Evolutionary conservation across 2,329 filamentous ascomycete species (phyloP).

Genomic region (Cladosporium halotolerans): DNA sequence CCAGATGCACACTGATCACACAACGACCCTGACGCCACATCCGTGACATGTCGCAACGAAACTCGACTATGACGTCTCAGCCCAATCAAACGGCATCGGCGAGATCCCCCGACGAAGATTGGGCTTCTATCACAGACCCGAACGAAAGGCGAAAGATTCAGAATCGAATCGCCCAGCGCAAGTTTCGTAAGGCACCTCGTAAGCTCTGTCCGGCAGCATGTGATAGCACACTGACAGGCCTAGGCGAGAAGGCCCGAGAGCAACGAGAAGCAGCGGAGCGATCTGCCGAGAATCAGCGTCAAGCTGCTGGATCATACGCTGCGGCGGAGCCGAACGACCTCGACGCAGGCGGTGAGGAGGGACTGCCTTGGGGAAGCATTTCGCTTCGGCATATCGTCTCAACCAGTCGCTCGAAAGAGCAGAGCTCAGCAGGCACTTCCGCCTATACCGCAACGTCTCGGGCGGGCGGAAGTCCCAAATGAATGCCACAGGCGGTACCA

Average conservation of each 20-base stretch:
- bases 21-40: background rate
- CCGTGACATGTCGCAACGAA: slow-evolving; percentile 2
- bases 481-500: slow-evolving; percentile 21
- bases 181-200: slow-evolving; percentile 57
- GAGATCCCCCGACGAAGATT: slow-evolving; percentile 49
- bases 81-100: slow-evolving; percentile 3
- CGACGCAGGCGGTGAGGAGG: slow-evolving; percentile 49
- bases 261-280: slow-evolving; percentile 61
- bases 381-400: slow-evolving; percentile 51
- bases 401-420: slow-evolving; percentile 40
- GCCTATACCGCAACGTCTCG: slow-evolving; percentile 32
- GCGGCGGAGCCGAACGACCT: slow-evolving; percentile 55
- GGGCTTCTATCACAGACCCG: slow-evolving; percentile 63
- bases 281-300: slow-evolving; percentile 56
- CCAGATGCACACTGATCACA: too few relatives aligned
- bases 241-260: slow-evolving; percentile 65
- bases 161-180: slow-evolving; percentile 69
- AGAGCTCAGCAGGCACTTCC: slow-evolving; percentile 37
- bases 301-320: slow-evolving; percentile 59
- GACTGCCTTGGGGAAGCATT: slow-evolving; percentile 66
- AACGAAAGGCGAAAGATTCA: slow-evolving; percentile 68
- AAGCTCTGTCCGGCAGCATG: background rate
- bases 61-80: background rate
- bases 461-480: slow-evolving; percentile 34
- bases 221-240: background rate